Evolutionary conservation across 78 protist species (phyloP).

Genomic region (Thecamonas trahens): DNA sequence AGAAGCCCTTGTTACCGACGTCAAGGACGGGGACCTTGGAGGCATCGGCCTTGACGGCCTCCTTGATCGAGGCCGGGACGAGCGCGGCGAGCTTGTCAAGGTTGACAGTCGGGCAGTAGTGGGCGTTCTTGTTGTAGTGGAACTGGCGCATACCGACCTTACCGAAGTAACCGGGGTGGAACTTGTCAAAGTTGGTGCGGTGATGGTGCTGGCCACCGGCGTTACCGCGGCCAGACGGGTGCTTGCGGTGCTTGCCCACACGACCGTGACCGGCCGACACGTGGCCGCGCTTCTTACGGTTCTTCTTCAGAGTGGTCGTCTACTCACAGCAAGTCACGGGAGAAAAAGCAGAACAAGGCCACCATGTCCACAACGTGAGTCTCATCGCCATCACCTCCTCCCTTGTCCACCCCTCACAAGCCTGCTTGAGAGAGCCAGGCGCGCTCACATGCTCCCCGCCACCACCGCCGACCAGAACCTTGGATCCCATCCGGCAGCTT

Average conservation of each 20-base stretch:
- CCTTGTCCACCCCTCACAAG: too few species aligned
- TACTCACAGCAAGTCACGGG: slow-evolving; percentile 6
- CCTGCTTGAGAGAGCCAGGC: too few species aligned
- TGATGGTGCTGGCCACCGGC: slow-evolving; percentile 99
- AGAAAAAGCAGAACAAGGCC: too few species aligned
- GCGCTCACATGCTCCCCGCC: too few species aligned
- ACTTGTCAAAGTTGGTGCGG: slow-evolving; percentile 90
- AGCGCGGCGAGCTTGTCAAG: slow-evolving; percentile 90
- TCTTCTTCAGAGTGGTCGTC: slow-evolving; percentile 53
- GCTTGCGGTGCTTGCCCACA: slow-evolving; percentile 96
- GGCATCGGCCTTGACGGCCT: slow-evolving; percentile 9
- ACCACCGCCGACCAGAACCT: too few species aligned
- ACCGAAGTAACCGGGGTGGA: slow-evolving; percentile 99
- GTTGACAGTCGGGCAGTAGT: slow-evolving; percentile 88
- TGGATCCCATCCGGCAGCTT: too few species aligned
- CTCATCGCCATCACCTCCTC: too few species aligned
- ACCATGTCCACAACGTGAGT: too few species aligned
- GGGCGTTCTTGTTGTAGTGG: slow-evolving; percentile 69
- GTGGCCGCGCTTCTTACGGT: slow-evolving; percentile 76
- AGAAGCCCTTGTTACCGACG: slow-evolving; percentile 77
- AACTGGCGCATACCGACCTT: slow-evolving; percentile 98
- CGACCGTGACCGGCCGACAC: slow-evolving; percentile 91
- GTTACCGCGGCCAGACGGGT: slow-evolving; percentile 99
- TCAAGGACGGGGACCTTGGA: slow-evolving; percentile 94
- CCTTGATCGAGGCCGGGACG: too few species aligned